These are phyloP conservation scores for Daldinia decipiens DNA, from an alignment of 495 filamentous ascomycete species.

Conservation along the genomic window DNA sequence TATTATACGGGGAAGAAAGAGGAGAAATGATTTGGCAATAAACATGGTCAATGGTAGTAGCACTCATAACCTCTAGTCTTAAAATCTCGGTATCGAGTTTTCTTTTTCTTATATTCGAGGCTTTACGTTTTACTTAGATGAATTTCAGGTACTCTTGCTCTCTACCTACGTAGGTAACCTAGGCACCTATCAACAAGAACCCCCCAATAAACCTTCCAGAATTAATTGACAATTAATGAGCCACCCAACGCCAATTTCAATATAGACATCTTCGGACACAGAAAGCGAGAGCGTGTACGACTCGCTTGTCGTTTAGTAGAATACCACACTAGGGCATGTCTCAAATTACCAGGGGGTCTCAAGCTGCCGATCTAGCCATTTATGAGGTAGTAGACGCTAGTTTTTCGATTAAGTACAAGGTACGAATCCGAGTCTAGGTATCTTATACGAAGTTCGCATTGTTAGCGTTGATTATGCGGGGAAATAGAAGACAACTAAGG, in stretches of 20 bases:
- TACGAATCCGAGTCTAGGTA: conserved; percentile 11
- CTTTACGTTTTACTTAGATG: neutral
- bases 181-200: no score
- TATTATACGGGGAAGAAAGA: neutral
- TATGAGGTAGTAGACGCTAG: neutral
- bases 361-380: conserved; percentile 4
- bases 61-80: neutral
- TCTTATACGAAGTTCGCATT: neutral
- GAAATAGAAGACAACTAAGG: neutral
- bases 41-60: neutral
- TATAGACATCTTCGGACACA: neutral
- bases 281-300: neutral
- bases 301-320: neutral
- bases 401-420: conserved; percentile 25
- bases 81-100: neutral
- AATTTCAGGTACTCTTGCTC: neutral
- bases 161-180: no score
- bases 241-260: neutral
- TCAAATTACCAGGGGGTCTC: neutral
- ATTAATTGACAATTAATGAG: neutral
- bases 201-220: neutral
- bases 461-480: neutral
- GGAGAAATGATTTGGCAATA: neutral
- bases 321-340: neutral
- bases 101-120: neutral